A percentile compares a stretch with the other conserved stretches of the same genome.
phyloP scores from a whole-genome alignment of 352 stramenopile genomes.

The Pythium guiyangense region DNA sequence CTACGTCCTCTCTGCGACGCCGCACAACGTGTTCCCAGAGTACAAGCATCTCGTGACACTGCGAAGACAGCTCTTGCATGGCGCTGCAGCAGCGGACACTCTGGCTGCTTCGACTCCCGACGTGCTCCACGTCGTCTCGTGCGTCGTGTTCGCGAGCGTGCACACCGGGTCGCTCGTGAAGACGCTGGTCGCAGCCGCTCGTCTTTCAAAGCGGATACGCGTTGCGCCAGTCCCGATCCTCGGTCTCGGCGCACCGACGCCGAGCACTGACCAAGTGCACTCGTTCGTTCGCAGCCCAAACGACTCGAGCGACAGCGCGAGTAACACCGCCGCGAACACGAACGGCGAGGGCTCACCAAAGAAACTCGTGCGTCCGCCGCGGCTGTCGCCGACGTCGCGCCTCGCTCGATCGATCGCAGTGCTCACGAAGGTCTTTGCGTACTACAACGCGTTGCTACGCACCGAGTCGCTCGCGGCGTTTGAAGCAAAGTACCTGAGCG shows the following conservation, averaged over 20 bases:
- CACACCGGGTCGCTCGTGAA: not conserved
- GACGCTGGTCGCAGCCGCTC: not conserved
- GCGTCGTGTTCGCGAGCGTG: not conserved
- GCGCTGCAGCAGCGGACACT: not conserved
- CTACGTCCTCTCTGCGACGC: not conserved
- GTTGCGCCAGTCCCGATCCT: not conserved
- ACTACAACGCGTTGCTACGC: not conserved
- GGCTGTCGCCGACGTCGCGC: not conserved
- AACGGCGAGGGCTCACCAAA: not conserved
- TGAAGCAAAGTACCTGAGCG: not conserved
- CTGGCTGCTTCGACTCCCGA: not conserved
- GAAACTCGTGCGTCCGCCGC: not conserved
- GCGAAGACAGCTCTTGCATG: not conserved
- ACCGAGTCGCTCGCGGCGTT: conserved; percentile 2
- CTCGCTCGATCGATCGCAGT: not conserved
- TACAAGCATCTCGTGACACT: not conserved
- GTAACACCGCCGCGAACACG: not conserved
- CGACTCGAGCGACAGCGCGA: not conserved
- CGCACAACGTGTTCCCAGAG: not conserved
- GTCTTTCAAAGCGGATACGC: not conserved
- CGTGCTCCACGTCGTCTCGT: not conserved
- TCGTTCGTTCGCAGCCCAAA: not conserved
- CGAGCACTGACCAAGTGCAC: not conserved
- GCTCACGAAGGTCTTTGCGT: not conserved
- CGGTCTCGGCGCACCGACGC: not conserved